A percentile compares a stretch with the other conserved stretches of the same genome.
These are phyloP conservation scores for Leccinellum rugosiceps DNA, from an alignment of 768 basidiomycete species.

Conservation along the genomic window DNA sequence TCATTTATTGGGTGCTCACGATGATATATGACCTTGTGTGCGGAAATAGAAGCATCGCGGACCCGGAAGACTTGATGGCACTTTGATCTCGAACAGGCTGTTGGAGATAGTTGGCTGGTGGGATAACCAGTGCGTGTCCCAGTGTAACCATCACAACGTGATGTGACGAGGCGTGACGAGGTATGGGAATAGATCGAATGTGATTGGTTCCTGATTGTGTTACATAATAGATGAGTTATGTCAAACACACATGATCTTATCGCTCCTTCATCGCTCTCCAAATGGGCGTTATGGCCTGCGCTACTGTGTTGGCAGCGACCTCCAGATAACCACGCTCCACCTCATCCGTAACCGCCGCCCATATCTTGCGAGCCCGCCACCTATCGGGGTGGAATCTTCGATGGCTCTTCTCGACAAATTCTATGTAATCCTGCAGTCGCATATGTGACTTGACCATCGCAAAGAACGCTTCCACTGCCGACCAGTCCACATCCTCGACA, in stretches of 20 bases:
- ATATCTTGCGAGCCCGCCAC: conserved; percentile 67
- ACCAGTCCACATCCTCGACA: conserved; percentile 68
- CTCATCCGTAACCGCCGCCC: conserved; percentile 56
- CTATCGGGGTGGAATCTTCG: conserved; percentile 77
- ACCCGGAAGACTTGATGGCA: not conserved
- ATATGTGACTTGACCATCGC: conserved; percentile 47
- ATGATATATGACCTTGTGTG: not conserved
- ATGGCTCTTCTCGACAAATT: conserved; percentile 67
- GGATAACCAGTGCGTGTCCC: not conserved
- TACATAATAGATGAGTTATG: not conserved
- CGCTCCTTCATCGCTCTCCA: conserved; percentile 46
- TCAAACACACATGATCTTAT: conserved; percentile 13
- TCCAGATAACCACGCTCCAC: conserved; percentile 56
- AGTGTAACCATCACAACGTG: not conserved
- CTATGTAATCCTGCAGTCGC: conserved; percentile 59
- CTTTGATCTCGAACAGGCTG: not conserved
- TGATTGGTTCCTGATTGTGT: not conserved
- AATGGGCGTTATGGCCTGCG: conserved; percentile 69
- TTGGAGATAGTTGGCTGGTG: not conserved
- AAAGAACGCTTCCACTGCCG: conserved; percentile 71
- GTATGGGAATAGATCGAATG: not conserved
- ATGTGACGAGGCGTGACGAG: not conserved
- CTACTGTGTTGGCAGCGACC: conserved; percentile 70
- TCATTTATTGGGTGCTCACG: not conserved
- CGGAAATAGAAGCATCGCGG: not conserved